phyloP scores from a whole-genome alignment of 1,284 basidiomycete genomes.

The Ustilago sp. region DNA sequence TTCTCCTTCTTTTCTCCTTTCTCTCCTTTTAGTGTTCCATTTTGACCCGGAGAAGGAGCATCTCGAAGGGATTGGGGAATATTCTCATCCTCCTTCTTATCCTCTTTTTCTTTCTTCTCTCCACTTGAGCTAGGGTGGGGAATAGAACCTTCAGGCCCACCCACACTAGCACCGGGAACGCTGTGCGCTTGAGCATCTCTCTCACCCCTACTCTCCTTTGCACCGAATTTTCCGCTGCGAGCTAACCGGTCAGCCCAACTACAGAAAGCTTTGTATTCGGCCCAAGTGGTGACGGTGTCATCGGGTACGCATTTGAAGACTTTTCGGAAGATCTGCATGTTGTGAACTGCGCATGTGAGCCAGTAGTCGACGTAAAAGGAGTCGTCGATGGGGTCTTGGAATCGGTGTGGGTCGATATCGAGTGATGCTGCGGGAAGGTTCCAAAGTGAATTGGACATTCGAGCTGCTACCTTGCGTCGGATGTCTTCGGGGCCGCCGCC shows the following conservation, averaged over 20 bases:
- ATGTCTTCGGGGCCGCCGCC: constrained; percentile 23
- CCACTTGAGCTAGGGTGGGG: neutral
- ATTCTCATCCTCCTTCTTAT: constrained; percentile 5
- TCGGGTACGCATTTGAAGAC: constrained; percentile 68
- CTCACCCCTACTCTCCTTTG: constrained; percentile 31
- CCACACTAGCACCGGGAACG: constrained; percentile 48
- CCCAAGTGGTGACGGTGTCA: constrained; percentile 67
- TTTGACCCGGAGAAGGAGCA: constrained; percentile 21
- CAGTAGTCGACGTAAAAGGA: constrained; percentile 64
- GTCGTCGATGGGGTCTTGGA: constrained; percentile 59
- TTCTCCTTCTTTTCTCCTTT: constrained; percentile 20
- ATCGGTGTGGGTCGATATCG: constrained; percentile 54
- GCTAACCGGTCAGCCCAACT: constrained; percentile 58
- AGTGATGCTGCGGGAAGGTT: constrained; percentile 42
- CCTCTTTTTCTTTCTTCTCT: constrained; percentile 10
- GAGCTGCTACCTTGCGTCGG: constrained; percentile 34
- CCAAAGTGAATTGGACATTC: constrained; percentile 56
- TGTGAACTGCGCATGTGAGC: constrained; percentile 63
- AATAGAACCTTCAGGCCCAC: constrained; percentile 31
- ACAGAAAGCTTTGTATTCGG: constrained; percentile 63
- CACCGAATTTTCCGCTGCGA: constrained; percentile 43
- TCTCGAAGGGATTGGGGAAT: constrained; percentile 29
- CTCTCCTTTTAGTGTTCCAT: neutral
- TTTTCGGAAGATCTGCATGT: constrained; percentile 66
- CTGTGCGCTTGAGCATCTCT: constrained; percentile 49